Evolutionary conservation across 2,329 filamentous ascomycete species (phyloP).

Genomic region (Aspergillus quadricinctus): DNA sequence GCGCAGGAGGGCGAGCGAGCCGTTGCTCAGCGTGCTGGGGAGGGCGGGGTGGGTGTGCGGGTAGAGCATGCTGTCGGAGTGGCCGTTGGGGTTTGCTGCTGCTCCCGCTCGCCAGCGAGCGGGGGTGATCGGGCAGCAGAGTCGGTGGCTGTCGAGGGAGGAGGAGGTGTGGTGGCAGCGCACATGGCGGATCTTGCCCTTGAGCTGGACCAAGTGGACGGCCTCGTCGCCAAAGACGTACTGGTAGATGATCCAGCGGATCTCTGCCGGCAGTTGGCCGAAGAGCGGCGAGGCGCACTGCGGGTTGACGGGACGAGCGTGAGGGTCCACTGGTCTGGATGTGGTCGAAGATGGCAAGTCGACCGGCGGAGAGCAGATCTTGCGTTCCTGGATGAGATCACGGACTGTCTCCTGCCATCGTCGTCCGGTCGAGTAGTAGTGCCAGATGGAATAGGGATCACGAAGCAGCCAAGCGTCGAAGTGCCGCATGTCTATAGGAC

Average conservation of each 20-base stretch:
- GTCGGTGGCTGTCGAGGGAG: slow-evolving; percentile 25
- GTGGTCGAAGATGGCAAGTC: not conserved
- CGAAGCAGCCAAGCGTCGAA: slow-evolving; percentile 38
- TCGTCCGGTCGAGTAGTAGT: slow-evolving; percentile 34
- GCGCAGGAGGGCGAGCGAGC: slow-evolving; percentile 23
- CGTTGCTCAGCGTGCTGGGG: slow-evolving; percentile 20
- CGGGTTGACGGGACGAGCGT: slow-evolving; percentile 11
- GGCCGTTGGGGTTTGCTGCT: slow-evolving; percentile 15
- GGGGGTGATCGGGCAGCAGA: slow-evolving; percentile 29
- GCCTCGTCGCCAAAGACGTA: slow-evolving; percentile 33
- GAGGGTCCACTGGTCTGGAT: slow-evolving; percentile 12
- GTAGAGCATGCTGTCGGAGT: slow-evolving; percentile 24
- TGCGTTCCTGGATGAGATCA: slow-evolving; percentile 31
- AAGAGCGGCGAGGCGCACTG: slow-evolving; percentile 22
- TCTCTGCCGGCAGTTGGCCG: slow-evolving; percentile 29
- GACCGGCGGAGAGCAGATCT: slow-evolving; percentile 29
- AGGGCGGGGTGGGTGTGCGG: slow-evolving; percentile 30
- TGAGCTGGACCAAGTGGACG: slow-evolving; percentile 34
- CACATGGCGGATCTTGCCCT: slow-evolving; percentile 33
- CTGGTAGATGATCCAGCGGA: slow-evolving; percentile 36
- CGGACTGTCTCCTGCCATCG: slow-evolving; percentile 34
- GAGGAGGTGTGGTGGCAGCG: slow-evolving; percentile 23
- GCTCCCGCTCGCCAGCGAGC: slow-evolving; percentile 28
- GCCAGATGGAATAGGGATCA: slow-evolving; percentile 37
- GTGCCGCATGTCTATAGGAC: slow-evolving; percentile 21